Percentiles rank a stretch among this genome's conserved stretches.
Evolutionary conservation across 148 eudicot species (phyloP).

Genomic region (Silene uniflora): DNA sequence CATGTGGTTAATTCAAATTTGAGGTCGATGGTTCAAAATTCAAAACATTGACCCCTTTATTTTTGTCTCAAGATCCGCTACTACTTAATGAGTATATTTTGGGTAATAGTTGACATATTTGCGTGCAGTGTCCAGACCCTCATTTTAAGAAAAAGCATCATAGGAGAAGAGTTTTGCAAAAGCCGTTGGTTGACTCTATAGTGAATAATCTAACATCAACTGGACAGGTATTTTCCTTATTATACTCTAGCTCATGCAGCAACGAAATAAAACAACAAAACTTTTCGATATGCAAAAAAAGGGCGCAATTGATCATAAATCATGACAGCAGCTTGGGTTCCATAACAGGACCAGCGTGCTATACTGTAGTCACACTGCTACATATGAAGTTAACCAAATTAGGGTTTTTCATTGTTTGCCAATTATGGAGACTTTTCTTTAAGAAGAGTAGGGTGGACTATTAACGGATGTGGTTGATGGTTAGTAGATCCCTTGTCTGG

Average conservation of each 20-base stretch:
- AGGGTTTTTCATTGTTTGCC: background rate
- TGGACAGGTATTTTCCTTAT: conserved; percentile 65
- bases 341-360: background rate
- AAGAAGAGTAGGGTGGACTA: background rate
- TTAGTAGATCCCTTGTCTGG: background rate
- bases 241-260: background rate
- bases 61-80: background rate
- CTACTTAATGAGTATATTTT: conserved; percentile 3
- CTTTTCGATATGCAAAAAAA: background rate
- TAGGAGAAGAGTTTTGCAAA: conserved; percentile 89
- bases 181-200: conserved; percentile 74
- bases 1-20: background rate
- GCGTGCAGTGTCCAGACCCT: conserved; percentile 91
- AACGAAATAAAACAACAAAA: background rate
- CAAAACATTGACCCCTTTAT: background rate
- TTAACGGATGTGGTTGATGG: too few species aligned
- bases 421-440: too few species aligned
- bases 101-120: conserved; percentile 19
- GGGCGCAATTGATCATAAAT: background rate
- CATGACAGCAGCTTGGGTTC: background rate
- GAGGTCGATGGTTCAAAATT: background rate
- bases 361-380: background rate
- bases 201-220: conserved; percentile 43
- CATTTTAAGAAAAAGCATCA: conserved; percentile 83
- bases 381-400: background rate